phyloP scores from a whole-genome alignment of 257 asterid species.

The Datura wrightii region DNA sequence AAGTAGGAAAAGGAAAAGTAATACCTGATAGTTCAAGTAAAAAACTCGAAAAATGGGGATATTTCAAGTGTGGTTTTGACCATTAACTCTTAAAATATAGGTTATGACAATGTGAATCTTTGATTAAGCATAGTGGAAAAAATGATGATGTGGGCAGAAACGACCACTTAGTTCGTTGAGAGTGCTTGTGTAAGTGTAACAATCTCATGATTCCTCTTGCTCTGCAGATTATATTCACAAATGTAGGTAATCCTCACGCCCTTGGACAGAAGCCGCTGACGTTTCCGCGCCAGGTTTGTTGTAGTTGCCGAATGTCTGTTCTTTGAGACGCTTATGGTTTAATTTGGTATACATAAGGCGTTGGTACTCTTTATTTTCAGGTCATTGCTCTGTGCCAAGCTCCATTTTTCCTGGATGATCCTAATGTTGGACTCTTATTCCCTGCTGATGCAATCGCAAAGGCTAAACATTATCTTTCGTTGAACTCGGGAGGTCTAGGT shows the following conservation, averaged over 20 bases:
- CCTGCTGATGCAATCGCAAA: slow-evolving; percentile 94
- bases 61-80: too few relatives aligned
- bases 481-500: slow-evolving; percentile 96
- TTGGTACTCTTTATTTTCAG: slow-evolving; percentile 40
- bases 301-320: neutral
- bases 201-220: neutral
- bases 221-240: slow-evolving; percentile 84
- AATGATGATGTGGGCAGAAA: too few relatives aligned
- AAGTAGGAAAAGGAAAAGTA: too few relatives aligned
- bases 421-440: slow-evolving; percentile 89
- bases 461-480: slow-evolving; percentile 85
- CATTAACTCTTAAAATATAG: too few relatives aligned
- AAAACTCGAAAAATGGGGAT: too few relatives aligned
- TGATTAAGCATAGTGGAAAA: too few relatives aligned
- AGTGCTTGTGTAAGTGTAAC: neutral
- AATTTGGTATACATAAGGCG: neutral
- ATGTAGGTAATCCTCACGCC: slow-evolving; percentile 97
- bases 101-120: too few relatives aligned
- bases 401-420: slow-evolving; percentile 94
- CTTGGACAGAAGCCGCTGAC: slow-evolving; percentile 92
- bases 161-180: too few relatives aligned
- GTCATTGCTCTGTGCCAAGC: slow-evolving; percentile 99
- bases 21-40: too few relatives aligned
- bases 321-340: neutral
- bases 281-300: slow-evolving; percentile 86